Conservation (phyloP, 179 eudicot species). For the Silene noctiflora region DNA sequence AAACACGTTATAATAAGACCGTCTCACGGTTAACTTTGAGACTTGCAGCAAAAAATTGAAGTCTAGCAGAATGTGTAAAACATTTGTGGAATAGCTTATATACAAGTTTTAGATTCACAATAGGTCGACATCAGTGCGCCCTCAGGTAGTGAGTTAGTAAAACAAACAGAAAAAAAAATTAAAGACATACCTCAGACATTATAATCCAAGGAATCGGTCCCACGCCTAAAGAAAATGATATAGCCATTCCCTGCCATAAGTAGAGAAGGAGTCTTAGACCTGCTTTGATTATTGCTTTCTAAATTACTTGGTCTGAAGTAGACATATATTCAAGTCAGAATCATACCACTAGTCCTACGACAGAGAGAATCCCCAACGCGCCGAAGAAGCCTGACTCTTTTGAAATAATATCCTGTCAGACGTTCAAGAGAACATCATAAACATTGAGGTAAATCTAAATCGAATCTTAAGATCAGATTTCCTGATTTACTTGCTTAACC, state of each 20-base stretch:
- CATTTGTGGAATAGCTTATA: too few relatives aligned
- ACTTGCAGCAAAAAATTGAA: too few relatives aligned
- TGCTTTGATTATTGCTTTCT: not conserved
- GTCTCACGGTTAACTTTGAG: too few relatives aligned
- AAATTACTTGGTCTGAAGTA: not conserved
- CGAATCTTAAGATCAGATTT: not conserved
- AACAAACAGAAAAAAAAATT: not conserved
- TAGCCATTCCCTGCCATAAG: slow-evolving; percentile 39
- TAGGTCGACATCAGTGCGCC: not conserved
- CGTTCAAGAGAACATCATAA: slow-evolving; percentile 10
- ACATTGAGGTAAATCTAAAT: not conserved
- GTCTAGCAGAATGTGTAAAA: too few relatives aligned
- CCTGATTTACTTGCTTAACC: not conserved
- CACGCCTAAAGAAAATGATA: slow-evolving; percentile 62
- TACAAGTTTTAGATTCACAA: too few relatives aligned
- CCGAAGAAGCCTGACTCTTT: slow-evolving; percentile 31
- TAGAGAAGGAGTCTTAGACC: slow-evolving; percentile 8
- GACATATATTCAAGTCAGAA: slow-evolving; percentile 7
- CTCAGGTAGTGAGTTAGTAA: not conserved
- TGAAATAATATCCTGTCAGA: slow-evolving; percentile 32
- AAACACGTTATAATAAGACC: too few relatives aligned
- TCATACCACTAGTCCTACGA: slow-evolving; percentile 43
- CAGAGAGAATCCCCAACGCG: slow-evolving; percentile 31
- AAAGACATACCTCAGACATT: slow-evolving; percentile 66
- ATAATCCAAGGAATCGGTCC: slow-evolving; percentile 87